These are phyloP conservation scores for Irpex rosettiformis DNA, from an alignment of 1,284 basidiomycete genomes.

Conservation along the genomic window DNA sequence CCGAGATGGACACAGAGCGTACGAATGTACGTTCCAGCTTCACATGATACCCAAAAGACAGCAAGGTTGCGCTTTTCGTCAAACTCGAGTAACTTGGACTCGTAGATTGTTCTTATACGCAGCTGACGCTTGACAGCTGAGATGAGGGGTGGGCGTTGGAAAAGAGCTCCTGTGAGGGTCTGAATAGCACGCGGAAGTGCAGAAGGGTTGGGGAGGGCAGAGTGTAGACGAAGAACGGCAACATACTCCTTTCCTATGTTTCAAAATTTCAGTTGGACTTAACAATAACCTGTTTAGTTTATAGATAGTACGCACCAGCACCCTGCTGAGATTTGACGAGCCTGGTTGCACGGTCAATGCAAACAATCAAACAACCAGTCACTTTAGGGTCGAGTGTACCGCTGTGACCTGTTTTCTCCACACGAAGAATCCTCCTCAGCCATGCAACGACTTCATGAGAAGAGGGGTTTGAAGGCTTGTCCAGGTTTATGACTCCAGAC, in stretches of 20 bases:
- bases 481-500: constrained; percentile 97
- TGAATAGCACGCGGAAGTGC: constrained; percentile 92
- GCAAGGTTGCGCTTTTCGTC: constrained; percentile 97
- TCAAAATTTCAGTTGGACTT: background rate
- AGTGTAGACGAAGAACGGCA: constrained; percentile 92
- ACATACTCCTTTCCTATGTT: constrained; percentile 95
- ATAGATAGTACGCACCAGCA: constrained; percentile 65
- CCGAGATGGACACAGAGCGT: constrained; percentile 98
- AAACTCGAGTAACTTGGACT: constrained; percentile 95
- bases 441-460: constrained; percentile 99
- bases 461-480: constrained; percentile 99
- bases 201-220: constrained; percentile 75
- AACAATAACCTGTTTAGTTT: background rate
- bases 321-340: constrained; percentile 99
- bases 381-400: constrained; percentile 99
- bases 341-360: constrained; percentile 98
- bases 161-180: constrained; percentile 96
- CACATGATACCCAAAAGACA: constrained; percentile 98
- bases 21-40: constrained; percentile 98
- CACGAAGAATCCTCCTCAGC: constrained; percentile 92
- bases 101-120: constrained; percentile 96
- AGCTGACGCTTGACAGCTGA: constrained; percentile 99
- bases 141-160: constrained; percentile 98
- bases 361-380: constrained; percentile 97
- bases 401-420: constrained; percentile 98